These are phyloP conservation scores for Euphrasia confusa DNA, from an alignment of 257 asterid genomes.

Conservation along the genomic window DNA sequence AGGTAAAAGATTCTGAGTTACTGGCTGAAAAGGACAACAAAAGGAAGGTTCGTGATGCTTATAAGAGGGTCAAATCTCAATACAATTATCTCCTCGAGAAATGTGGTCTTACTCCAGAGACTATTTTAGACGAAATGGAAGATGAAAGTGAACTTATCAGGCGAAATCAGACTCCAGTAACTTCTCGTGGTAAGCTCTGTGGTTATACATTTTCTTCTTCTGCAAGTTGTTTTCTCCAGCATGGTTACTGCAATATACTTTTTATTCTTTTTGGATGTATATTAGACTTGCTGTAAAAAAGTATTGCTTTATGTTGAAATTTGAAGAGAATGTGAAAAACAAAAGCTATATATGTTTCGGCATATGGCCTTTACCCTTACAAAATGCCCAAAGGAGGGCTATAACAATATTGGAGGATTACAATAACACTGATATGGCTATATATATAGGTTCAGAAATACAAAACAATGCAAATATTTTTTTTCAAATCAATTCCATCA, in stretches of 20 bases:
- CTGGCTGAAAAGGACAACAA: constrained; percentile 50
- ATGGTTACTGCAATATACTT: constrained; percentile 3
- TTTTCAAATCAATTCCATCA: too few relatives aligned
- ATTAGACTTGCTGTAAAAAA: not conserved
- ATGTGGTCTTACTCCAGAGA: constrained; percentile 44
- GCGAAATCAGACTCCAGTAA: constrained; percentile 34
- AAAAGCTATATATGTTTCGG: too few relatives aligned
- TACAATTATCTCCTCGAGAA: constrained; percentile 48
- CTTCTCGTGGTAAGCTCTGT: constrained; percentile 41
- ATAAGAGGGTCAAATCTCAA: constrained; percentile 67
- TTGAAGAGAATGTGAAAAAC: too few relatives aligned
- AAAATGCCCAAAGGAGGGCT: too few relatives aligned
- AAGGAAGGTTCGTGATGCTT: constrained; percentile 30
- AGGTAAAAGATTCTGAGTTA: constrained; percentile 61
- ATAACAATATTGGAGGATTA: too few relatives aligned
- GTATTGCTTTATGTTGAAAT: constrained; percentile 1
- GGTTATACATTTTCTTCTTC: constrained; percentile 14
- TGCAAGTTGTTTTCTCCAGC: constrained; percentile 18
- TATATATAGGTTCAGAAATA: too few relatives aligned
- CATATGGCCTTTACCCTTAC: too few relatives aligned
- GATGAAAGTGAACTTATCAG: constrained; percentile 39
- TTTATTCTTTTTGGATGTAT: constrained; percentile 5
- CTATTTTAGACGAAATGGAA: constrained; percentile 33
- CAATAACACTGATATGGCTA: too few relatives aligned
- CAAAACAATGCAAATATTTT: too few relatives aligned